Percentiles rank a stretch among this genome's conserved stretches.
Conservation (phyloP, 1,139 yeast species). For the Geotrichum histeridarum region DNA sequence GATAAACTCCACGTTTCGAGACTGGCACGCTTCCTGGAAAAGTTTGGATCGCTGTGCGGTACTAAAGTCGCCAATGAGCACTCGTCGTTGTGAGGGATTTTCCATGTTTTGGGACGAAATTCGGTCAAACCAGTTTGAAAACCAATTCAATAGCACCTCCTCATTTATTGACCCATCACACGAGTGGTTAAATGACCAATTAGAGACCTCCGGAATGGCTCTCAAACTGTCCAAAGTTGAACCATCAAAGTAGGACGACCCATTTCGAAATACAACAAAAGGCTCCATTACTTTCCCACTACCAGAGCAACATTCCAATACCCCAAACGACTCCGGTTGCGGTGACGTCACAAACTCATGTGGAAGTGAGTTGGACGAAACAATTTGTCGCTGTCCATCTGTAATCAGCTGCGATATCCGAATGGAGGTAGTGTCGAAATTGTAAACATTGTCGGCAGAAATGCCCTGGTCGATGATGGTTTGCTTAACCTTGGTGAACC, state of each 20-base stretch:
- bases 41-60: not conserved
- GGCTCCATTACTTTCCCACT: slow-evolving; percentile 12
- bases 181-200: not conserved
- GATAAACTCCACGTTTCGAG: slow-evolving; percentile 8
- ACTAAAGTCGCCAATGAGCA: not conserved
- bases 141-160: slow-evolving; percentile 9
- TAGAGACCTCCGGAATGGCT: not conserved
- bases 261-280: slow-evolving; percentile 1
- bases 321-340: slow-evolving; percentile 16
- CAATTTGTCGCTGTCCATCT: slow-evolving; percentile 16
- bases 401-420: slow-evolving; percentile 9
- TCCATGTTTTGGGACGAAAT: not conserved
- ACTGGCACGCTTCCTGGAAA: slow-evolving; percentile 1
- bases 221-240: not conserved
- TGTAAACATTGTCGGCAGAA: slow-evolving; percentile 11
- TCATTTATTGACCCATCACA: slow-evolving; percentile 1
- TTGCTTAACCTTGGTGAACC: slow-evolving; percentile 9
- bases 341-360: slow-evolving; percentile 9
- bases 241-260: slow-evolving; percentile 2
- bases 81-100: not conserved
- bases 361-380: slow-evolving; percentile 10
- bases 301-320: slow-evolving; percentile 15
- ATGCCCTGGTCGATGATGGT: not conserved
- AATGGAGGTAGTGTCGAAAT: slow-evolving; percentile 10
- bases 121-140: slow-evolving; percentile 1